Evolutionary conservation across 345 rosid genomes (phyloP).

Genomic region (Pseudoturritis turrita): DNA sequence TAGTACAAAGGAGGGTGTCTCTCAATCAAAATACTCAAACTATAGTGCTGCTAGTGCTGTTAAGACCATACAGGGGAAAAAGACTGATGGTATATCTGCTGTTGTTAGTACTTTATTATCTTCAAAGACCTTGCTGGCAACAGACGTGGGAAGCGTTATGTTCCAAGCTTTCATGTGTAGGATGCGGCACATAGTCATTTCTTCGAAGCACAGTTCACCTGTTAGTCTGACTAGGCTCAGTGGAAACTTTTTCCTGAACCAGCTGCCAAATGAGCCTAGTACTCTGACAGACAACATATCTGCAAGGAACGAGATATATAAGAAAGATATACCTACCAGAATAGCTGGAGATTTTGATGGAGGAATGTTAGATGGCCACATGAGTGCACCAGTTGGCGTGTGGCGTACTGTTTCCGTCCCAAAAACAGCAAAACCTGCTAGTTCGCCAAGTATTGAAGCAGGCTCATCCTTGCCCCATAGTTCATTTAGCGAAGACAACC

Average conservation of each 20-base stretch:
- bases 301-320: constrained; percentile 66
- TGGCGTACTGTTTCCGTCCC: constrained; percentile 95
- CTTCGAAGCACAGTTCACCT: constrained; percentile 45
- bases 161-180: constrained; percentile 94
- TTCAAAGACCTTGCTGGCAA: constrained; percentile 67
- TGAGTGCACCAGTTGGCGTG: constrained; percentile 84
- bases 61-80: constrained; percentile 52
- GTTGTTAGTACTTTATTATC: constrained; percentile 49
- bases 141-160: constrained; percentile 80
- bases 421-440: constrained; percentile 64
- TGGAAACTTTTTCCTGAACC: constrained; percentile 58
- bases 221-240: constrained; percentile 52
- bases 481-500: constrained; percentile 73
- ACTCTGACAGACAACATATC: constrained; percentile 71
- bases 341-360: constrained; percentile 93
- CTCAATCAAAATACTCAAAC: constrained; percentile 51
- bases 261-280: constrained; percentile 70
- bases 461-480: constrained; percentile 62
- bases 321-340: constrained; percentile 90
- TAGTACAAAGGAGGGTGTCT: constrained; percentile 43
- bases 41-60: constrained; percentile 46
- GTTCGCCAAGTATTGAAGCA: constrained; percentile 64
- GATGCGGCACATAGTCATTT: constrained; percentile 61
- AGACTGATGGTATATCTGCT: constrained; percentile 43
- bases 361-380: constrained; percentile 71